Conservation (phyloP, 495 filamentous ascomycete species). For the Barbatosphaeria neglecta region DNA sequence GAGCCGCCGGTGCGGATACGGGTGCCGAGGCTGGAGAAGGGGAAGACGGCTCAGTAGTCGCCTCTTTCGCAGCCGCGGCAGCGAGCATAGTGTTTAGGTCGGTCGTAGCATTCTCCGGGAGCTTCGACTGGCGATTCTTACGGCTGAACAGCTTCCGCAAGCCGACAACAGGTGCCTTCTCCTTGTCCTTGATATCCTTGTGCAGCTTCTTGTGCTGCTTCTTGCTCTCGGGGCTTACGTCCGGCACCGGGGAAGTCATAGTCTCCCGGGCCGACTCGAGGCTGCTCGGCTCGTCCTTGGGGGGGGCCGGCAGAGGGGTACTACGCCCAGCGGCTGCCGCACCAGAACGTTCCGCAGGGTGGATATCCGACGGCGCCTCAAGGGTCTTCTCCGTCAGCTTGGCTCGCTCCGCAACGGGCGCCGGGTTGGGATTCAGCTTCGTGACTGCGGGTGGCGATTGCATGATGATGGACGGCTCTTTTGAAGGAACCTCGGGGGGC, state of each 20-base stretch:
- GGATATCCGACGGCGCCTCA: constrained; percentile 20
- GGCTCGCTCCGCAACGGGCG: constrained; percentile 7
- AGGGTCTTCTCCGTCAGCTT: constrained; percentile 17
- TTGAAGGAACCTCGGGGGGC: constrained; percentile 23
- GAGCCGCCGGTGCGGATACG: constrained; percentile 10
- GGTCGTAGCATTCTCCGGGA: constrained; percentile 34
- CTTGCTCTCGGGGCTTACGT: constrained; percentile 31
- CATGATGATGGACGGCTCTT: constrained; percentile 10
- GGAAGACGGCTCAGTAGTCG: constrained; percentile 9
- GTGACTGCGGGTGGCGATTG: constrained; percentile 4
- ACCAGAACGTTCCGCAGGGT: constrained; percentile 20
- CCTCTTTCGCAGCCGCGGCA: no score
- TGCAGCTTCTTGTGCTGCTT: constrained; percentile 41
- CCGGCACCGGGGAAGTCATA: constrained; percentile 33
- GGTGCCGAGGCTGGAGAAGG: constrained; percentile 12
- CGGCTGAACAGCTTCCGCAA: constrained; percentile 55
- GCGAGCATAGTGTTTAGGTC: constrained; percentile 24
- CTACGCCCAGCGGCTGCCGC: constrained; percentile 15
- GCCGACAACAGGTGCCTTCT: constrained; percentile 28
- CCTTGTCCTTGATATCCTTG: constrained; percentile 31
- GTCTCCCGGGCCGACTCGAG: constrained; percentile 26
- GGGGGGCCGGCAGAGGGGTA: constrained; percentile 26
- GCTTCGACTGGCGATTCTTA: constrained; percentile 39
- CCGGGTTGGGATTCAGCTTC: constrained; percentile 1
- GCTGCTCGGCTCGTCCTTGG: constrained; percentile 25